Conservation (phyloP, 2,329 filamentous ascomycete genomes). For the Pezicula rhizophila region DNA sequence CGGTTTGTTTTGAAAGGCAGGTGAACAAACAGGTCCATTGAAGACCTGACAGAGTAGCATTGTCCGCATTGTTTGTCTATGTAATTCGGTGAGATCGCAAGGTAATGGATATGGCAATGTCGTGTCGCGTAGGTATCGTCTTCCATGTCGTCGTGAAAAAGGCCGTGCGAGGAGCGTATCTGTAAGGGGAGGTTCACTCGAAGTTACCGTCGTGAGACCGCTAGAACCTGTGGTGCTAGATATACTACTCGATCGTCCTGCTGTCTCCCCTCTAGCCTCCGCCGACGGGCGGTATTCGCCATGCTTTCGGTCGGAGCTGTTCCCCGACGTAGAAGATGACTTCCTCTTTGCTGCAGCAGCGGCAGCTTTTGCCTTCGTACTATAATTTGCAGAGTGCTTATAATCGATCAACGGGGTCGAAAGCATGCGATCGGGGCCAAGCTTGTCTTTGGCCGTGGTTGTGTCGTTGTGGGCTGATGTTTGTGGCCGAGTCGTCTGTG, state of each 20-base stretch:
- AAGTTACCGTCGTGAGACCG: conserved; percentile 21
- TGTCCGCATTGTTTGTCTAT: conserved; percentile 80
- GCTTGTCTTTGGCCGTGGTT: neutral
- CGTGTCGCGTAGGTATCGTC: conserved; percentile 74
- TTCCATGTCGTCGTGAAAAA: conserved; percentile 69
- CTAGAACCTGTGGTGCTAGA: conserved; percentile 25
- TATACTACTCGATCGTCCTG: conserved; percentile 21
- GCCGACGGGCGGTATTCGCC: conserved; percentile 18
- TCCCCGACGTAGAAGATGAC: neutral
- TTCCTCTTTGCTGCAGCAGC: conserved; percentile 1
- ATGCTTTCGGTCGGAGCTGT: conserved; percentile 12
- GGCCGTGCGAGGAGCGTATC: conserved; percentile 35
- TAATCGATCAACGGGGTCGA: conserved; percentile 3
- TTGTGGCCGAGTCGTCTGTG: neutral
- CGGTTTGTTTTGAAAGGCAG: conserved; percentile 57
- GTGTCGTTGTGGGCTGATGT: neutral
- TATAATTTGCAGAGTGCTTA: neutral
- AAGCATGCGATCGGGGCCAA: neutral
- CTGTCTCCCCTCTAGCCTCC: conserved; percentile 13
- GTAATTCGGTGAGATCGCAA: conserved; percentile 78
- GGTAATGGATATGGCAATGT: conserved; percentile 76
- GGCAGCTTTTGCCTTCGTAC: conserved; percentile 1
- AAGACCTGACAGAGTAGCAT: conserved; percentile 77
- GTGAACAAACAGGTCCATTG: conserved; percentile 71
- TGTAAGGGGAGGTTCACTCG: conserved; percentile 15